These are phyloP conservation scores for Hypsizygus marmoreus DNA, from an alignment of 768 basidiomycete species.

Conservation along the genomic window DNA sequence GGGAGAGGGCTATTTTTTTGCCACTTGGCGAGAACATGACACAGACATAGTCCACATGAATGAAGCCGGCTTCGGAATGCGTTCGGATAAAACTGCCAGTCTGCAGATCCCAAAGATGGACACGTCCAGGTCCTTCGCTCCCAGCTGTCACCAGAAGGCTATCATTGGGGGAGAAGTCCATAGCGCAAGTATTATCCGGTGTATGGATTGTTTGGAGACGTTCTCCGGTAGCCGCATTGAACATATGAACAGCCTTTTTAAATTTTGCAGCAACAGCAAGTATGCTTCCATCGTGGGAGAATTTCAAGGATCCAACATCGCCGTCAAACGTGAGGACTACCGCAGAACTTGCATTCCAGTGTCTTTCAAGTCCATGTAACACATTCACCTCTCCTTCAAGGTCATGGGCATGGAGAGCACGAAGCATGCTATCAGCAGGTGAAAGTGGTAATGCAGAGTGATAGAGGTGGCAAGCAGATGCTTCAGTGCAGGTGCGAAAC, in stretches of 20 bases:
- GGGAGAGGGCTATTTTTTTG: not conserved
- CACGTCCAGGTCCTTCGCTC: not conserved
- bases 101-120: not conserved
- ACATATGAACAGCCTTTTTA: not conserved
- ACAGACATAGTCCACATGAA: no score
- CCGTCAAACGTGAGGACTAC: not conserved
- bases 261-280: not conserved
- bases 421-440: not conserved
- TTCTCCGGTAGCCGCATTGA: not conserved
- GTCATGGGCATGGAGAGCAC: not conserved
- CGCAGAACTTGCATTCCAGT: not conserved
- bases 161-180: not conserved
- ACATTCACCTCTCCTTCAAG: not conserved
- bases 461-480: not conserved
- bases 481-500: not conserved
- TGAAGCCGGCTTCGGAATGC: not conserved
- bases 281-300: conserved; percentile 1
- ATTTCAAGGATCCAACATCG: not conserved
- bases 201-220: not conserved
- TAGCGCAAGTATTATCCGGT: no score
- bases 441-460: not conserved
- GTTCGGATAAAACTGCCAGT: not conserved
- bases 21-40: not conserved
- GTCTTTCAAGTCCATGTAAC: not conserved
- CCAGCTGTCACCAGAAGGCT: not conserved